These are phyloP conservation scores for Barnettozyma wickerhamii DNA, from an alignment of 805 yeast species.

Conservation along the genomic window DNA sequence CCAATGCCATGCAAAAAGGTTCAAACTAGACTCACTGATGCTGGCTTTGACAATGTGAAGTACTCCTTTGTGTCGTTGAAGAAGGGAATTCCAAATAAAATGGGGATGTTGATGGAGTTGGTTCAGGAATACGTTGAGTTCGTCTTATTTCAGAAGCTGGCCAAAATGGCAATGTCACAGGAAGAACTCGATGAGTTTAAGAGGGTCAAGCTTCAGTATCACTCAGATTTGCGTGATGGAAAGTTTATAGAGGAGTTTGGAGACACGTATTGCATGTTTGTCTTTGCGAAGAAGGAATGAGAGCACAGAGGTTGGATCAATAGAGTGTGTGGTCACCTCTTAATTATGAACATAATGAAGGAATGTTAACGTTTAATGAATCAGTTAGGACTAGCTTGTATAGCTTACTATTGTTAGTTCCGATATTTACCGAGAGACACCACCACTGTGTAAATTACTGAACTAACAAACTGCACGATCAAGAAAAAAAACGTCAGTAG, in stretches of 20 bases:
- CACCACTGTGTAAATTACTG: constrained; percentile 10
- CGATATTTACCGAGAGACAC: constrained; percentile 2
- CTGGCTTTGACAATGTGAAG: constrained; percentile 19
- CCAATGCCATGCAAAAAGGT: constrained; percentile 24
- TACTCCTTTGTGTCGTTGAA: constrained; percentile 20
- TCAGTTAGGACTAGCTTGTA: too few species aligned
- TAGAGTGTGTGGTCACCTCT: too few species aligned
- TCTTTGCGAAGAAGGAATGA: constrained; percentile 14
- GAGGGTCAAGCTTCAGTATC: constrained; percentile 17
- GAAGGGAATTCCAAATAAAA: constrained; percentile 18
- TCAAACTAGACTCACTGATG: constrained; percentile 14
- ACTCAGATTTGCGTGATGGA: constrained; percentile 18
- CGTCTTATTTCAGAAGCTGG: constrained; percentile 15
- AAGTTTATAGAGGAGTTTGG: constrained; percentile 19
- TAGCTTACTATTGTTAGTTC: too few species aligned
- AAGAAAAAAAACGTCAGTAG: constrained; percentile 2
- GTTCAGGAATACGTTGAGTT: constrained; percentile 19
- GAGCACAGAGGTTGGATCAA: not conserved
- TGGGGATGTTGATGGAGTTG: constrained; percentile 24
- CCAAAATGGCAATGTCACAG: constrained; percentile 10
- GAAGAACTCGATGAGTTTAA: constrained; percentile 17
- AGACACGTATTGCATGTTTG: constrained; percentile 23
- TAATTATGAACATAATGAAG: too few species aligned
- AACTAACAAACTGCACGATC: constrained; percentile 2
- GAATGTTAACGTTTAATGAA: too few species aligned